Base-by-base conservation (phyloP, 495 filamentous ascomycete species). In the Letharia lupina region DNA sequence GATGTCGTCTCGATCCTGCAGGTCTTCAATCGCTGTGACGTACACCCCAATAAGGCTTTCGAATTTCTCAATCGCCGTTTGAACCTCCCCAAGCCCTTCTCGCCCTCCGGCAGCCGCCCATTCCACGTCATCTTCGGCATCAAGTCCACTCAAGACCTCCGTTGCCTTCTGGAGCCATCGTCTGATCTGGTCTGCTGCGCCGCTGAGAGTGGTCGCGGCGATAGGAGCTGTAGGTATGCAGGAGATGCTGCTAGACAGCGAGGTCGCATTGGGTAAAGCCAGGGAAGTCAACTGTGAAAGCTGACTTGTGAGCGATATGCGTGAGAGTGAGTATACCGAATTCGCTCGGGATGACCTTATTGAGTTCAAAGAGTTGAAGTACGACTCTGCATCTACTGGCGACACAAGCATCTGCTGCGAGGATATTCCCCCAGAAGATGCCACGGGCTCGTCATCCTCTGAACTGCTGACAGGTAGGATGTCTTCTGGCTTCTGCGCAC, bases 41-140 rank as follows among this genome's bases (percentile, higher is more conserved):
- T 98, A 98, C 63, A 96, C 89, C 67, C 88, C 86, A 70, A 97
- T 90, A 61, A 98, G 77, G 42, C 84, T 84, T 71, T 95, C 93
- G 73, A 97, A 98, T 50, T 88, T 82, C 15, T 80, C 81, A 63
- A 98, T 91, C 28, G 91, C 92, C 68, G 83, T 86, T 70, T 98
- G 93, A 2, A 97, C 90, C 58, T 93, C 91, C 42, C 88, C 91
- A 54, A 97, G 80, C 12, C 91, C 92, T 72, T 96, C 92, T 67
- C 91, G 84, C 5, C 92, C 92, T 60, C 89, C 94, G 18, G 91
- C 92, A 18, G 93, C 93, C 18, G 94, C 92, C 94, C 94, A 98
- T 72, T 96, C 92, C 31, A 97, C 90, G 70, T 98, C 93, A 76
- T 98, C 94, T 67, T 97, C 93, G 18, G 91, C 88, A 74, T 96